A percentile compares a stretch with the other conserved stretches of the same genome.
Evolutionary conservation across 768 basidiomycete genomes (phyloP).

Genomic region (Strobilomyces echinocephalus): DNA sequence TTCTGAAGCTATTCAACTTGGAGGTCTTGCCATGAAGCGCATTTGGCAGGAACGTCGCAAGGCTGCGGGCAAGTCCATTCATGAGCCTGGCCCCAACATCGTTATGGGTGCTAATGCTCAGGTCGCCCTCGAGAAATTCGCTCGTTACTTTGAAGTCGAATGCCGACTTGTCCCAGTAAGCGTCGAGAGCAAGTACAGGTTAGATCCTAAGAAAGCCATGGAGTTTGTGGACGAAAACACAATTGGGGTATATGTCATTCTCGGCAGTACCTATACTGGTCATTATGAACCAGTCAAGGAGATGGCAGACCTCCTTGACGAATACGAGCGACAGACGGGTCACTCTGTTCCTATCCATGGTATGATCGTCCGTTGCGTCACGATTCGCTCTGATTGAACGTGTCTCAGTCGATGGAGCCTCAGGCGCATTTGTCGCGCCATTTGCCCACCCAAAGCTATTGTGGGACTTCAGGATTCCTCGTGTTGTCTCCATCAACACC

Average conservation of each 20-base stretch:
- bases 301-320: constrained; percentile 70
- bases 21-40: constrained; percentile 68
- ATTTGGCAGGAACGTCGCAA: constrained; percentile 67
- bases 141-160: constrained; percentile 65
- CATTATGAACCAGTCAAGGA: constrained; percentile 78
- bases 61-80: constrained; percentile 57
- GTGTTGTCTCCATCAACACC: constrained; percentile 56
- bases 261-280: constrained; percentile 55
- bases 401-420: constrained; percentile 49
- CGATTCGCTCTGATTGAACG: constrained; percentile 5
- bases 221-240: constrained; percentile 67
- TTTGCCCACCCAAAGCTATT: constrained; percentile 49
- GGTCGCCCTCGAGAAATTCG: constrained; percentile 68
- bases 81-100: constrained; percentile 63
- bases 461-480: constrained; percentile 60
- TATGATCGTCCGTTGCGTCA: constrained; percentile 23
- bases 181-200: constrained; percentile 68
- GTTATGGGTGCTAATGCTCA: constrained; percentile 68
- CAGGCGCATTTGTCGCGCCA: constrained; percentile 59
- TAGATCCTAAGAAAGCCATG: constrained; percentile 64
- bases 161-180: constrained; percentile 59
- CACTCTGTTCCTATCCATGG: constrained; percentile 41
- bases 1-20: constrained; percentile 69
- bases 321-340: constrained; percentile 47
- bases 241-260: constrained; percentile 62